Conservation (phyloP, 345 rosid species). For the Jatropha curcas region DNA sequence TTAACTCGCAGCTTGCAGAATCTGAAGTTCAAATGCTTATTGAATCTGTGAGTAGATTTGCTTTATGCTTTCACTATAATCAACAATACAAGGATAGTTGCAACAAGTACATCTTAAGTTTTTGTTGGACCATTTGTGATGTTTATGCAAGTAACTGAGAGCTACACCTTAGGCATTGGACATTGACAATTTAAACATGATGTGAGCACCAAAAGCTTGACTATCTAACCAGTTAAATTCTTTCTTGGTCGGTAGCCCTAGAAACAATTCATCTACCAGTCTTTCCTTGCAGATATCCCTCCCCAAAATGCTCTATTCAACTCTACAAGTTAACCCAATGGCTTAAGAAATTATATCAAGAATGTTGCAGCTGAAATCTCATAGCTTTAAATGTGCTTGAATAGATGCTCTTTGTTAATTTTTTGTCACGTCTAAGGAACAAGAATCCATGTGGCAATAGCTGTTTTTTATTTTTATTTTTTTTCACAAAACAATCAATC, state of each 20-base stretch:
- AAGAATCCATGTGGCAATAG: neutral
- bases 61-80: conserved; percentile 1
- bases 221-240: neutral
- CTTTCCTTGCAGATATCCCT: neutral
- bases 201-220: neutral
- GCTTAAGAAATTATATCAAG: neutral
- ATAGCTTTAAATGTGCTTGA: neutral
- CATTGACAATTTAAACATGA: neutral
- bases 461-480: neutral
- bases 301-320: neutral
- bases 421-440: neutral
- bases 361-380: neutral
- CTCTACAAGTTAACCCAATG: neutral
- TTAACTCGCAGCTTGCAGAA: conserved; percentile 84
- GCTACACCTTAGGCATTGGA: neutral
- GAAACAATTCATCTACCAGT: neutral
- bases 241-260: neutral
- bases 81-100: neutral
- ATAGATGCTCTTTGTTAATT: neutral
- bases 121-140: neutral
- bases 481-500: too few relatives aligned
- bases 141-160: neutral
- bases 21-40: conserved; percentile 94
- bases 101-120: neutral
- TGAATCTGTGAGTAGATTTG: conserved; percentile 77